Conservation (phyloP, 2,329 filamentous ascomycete species). For the Aspergillus caelatus region DNA sequence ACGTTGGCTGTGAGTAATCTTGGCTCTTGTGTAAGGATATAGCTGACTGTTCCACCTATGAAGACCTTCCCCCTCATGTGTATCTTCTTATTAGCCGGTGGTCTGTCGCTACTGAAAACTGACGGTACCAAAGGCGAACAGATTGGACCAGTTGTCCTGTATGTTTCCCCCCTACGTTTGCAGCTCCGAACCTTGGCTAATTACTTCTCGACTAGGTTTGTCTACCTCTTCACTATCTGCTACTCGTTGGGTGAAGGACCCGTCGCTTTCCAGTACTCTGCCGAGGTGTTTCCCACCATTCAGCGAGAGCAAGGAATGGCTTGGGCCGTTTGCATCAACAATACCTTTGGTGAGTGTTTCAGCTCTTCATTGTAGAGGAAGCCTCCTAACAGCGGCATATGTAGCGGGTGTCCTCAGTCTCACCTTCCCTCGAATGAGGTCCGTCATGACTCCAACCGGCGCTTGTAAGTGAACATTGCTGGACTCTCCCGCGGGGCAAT, state of each 20-base stretch:
- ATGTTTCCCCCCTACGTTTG: not conserved
- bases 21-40: no score
- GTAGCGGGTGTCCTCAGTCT: conserved; percentile 50
- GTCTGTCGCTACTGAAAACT: conserved; percentile 56
- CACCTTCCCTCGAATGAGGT: conserved; percentile 49
- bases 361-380: not conserved
- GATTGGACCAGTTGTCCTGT: conserved; percentile 28
- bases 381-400: conserved; percentile 22
- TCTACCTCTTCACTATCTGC: conserved; percentile 65
- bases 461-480: conserved; percentile 55
- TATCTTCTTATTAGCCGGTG: conserved; percentile 63
- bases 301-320: conserved; percentile 47
- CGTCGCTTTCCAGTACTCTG: conserved; percentile 54
- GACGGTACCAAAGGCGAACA: conserved; percentile 36
- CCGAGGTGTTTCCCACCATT: conserved; percentile 57
- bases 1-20: conserved; percentile 23
- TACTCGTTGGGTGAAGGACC: conserved; percentile 65
- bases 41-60: not conserved
- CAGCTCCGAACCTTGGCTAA: not conserved
- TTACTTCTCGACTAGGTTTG: conserved; percentile 55
- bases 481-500: not conserved
- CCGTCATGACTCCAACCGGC: conserved; percentile 51
- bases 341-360: conserved; percentile 24
- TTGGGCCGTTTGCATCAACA: conserved; percentile 32
- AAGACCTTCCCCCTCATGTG: conserved; percentile 69